Evolutionary conservation across 1,139 yeast species (phyloP).

Genomic region (Magnusiomyces paraingens): DNA sequence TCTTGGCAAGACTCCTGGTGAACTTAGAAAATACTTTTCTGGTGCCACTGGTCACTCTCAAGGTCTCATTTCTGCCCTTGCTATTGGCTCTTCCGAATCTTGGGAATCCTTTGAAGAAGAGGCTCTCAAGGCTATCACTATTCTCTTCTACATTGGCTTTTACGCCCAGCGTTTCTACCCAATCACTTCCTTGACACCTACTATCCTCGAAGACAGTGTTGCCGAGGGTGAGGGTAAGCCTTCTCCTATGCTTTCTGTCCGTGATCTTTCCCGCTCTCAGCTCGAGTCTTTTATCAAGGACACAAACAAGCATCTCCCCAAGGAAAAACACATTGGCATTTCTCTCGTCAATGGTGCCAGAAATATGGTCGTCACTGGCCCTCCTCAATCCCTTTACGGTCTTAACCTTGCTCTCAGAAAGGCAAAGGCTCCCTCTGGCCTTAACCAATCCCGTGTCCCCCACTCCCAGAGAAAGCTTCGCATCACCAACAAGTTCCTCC

Average conservation of each 20-base stretch:
- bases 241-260: slow-evolving; percentile 91
- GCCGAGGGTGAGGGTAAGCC: slow-evolving; percentile 96
- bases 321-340: slow-evolving; percentile 82
- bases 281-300: slow-evolving; percentile 72
- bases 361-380: slow-evolving; percentile 93
- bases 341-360: slow-evolving; percentile 94
- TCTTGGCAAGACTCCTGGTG: slow-evolving; percentile 85
- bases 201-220: slow-evolving; percentile 85
- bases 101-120: slow-evolving; percentile 78
- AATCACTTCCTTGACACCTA: slow-evolving; percentile 88
- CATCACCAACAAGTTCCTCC: slow-evolving; percentile 89
- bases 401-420: slow-evolving; percentile 85
- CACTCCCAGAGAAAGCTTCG: slow-evolving; percentile 86
- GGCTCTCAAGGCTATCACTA: slow-evolving; percentile 70
- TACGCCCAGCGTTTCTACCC: slow-evolving; percentile 89
- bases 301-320: slow-evolving; percentile 90
- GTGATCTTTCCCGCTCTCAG: slow-evolving; percentile 76
- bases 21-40: slow-evolving; percentile 58
- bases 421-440: slow-evolving; percentile 89
- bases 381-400: slow-evolving; percentile 98
- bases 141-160: slow-evolving; percentile 88
- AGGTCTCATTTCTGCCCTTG: slow-evolving; percentile 91
- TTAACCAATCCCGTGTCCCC: slow-evolving; percentile 93
- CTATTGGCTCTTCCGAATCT: slow-evolving; percentile 75
- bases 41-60: slow-evolving; percentile 99